Evolutionary conservation across 164 flowering plant genomes (phyloP), one percentile per base, ranked within the genome.

Genomic region (Piper longum): DNA sequence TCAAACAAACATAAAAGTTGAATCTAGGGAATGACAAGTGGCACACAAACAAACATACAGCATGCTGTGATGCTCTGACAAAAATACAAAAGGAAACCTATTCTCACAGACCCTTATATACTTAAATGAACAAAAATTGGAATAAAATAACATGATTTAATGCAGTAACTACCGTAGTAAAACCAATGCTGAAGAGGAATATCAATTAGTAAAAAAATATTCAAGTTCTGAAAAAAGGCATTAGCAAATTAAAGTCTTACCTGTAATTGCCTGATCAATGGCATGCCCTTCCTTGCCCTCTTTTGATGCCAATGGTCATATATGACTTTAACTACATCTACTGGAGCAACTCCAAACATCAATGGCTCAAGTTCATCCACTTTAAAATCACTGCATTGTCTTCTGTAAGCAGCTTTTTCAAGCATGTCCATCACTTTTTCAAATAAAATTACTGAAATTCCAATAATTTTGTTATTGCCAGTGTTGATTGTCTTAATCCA

Each of bases 231-330:
- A 68, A 44, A 48, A n/a, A 60, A 3, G 51, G 43, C 17, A 19
- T 13, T 40, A 6, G 7, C 16, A n/a, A 16, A 40, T 48, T 14
- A 48, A 5, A 48, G 9, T 5, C 14, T 48, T 76, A 95, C 99
- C 99, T 95, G 99, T 16, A 95, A 83, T 65, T 95, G 97, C 56
- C 99, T 82, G 45, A 91, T 75, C 76, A 95, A 80, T 64, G 97
- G 85, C 91, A 87, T 80, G 68, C 96, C 89, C 62, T 72, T 82
- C 73, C 60, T 76, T 70, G 67, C 76, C 78, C 99, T 80, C 83
- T 89, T 95, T 64, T 76, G 77, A 70, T 42, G 72, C 99, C 99
- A 95, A 73, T 91, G 74, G 43, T 82, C 85, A 70, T 82, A 71
- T 16, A 91, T 85, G 18, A 54, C 64, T 71, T 77, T 80, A 8